Base-by-base conservation (phyloP, 2,329 filamentous ascomycete genomes). In the Penicillium nordicum region DNA sequence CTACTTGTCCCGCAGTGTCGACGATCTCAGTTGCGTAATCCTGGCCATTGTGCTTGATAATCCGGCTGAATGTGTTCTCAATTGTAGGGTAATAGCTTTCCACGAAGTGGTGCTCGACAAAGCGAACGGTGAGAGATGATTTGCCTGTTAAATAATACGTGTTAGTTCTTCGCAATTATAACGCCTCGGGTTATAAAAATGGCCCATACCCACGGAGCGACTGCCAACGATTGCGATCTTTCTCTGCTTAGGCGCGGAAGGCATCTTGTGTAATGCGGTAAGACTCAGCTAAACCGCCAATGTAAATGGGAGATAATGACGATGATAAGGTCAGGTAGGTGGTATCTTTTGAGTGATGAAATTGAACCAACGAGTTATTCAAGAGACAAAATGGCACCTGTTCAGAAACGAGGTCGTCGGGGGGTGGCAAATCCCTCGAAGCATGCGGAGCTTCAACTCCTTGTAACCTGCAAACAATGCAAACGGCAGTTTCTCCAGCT, bases 41-140 rank as follows among this genome's bases (percentile, higher is more conserved):
- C 75, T 97, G 91, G 49, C 89, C 88, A 76, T 94, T 96, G 76
- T 89, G 88, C 68, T 90, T 89, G 74, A 99, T 96, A 65, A 92
- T 88, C 75, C 96, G 96, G 80, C 89, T 95, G 74, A 99, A 99
- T 2, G 93, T 97, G 76, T 97, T 99, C 76, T 99, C 94, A 70
- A 99, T 97, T 40, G 94, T 99, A 36, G 94, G 94, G 75, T 99
- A 99, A 78, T 99, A 99, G 76, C 90, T 95, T 76, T 99, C 94
- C 71, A 99, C 93, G 72, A 99, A 99, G 78, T 96, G 92, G 61
- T 92, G 92, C 74, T 99, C 94, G 71, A 97, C 93, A 72, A 94
- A 97, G 72, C 93, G 93, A 46, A 97, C 94, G 12, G 94, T 96
- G 63, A 99, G 86, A 53, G 93, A 97, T 23, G 92, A 97, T 82